Conservation (phyloP, 2,329 filamentous ascomycete species). For the Colletotrichum acutatum region DNA sequence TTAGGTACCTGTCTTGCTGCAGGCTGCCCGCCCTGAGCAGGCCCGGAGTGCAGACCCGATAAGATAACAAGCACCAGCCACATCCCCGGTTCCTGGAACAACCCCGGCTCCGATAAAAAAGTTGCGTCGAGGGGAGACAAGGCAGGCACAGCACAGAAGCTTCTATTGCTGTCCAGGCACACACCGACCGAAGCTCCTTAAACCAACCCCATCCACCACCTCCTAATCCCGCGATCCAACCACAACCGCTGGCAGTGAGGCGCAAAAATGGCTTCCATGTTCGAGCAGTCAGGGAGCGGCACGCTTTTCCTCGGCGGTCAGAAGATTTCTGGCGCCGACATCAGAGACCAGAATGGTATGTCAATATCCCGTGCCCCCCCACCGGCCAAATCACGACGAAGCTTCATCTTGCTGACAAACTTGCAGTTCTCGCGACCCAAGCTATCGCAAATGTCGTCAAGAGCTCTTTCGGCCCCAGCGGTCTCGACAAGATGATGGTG, state of each 20-base stretch:
- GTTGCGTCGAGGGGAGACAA: conserved; percentile 33
- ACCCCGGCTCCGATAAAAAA: conserved; percentile 38
- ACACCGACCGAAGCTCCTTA: conserved; percentile 31
- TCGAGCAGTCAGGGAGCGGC: conserved; percentile 94
- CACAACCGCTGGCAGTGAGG: conserved; percentile 28
- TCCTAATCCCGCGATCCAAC: conserved; percentile 26
- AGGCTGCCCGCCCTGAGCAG: too few relatives aligned
- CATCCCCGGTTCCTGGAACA: conserved; percentile 36
- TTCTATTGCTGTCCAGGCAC: conserved; percentile 37
- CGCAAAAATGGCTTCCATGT: conserved; percentile 86
- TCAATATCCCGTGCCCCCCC: conserved; percentile 9
- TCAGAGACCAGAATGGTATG: conserved; percentile 94
- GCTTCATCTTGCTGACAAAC: conserved; percentile 40
- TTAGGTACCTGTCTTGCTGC: too few relatives aligned
- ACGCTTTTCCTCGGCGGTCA: conserved; percentile 96
- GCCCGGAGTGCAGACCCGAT: conserved; percentile 3
- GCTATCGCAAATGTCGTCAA: conserved; percentile 99
- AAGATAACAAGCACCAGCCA: conserved; percentile 29
- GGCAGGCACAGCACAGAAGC: conserved; percentile 36
- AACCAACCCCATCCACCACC: conserved; percentile 24
- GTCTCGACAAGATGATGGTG: conserved; percentile 99
- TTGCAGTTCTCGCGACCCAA: conserved; percentile 87
- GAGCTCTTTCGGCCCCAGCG: conserved; percentile 96
- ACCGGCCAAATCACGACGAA: conserved; percentile 2
- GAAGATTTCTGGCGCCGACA: conserved; percentile 97